Evolutionary conservation across 148 eudicot genomes (phyloP).

Genomic region (Persicaria tinctoria): DNA sequence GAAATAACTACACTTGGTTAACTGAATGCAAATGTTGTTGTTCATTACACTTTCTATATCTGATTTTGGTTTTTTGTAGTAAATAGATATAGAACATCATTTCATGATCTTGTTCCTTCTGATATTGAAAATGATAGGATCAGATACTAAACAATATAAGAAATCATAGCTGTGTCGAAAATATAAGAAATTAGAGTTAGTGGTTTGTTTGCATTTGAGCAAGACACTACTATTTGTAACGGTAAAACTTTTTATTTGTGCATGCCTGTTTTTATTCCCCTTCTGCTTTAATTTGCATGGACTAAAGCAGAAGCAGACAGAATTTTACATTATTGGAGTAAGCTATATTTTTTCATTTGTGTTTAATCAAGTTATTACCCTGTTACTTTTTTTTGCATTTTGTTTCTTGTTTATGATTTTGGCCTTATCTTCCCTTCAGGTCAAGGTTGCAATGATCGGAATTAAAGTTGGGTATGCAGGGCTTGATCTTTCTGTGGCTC

Average conservation of each 20-base stretch:
- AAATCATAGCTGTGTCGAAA: neutral
- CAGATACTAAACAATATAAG: neutral
- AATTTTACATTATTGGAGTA: neutral
- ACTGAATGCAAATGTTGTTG: neutral
- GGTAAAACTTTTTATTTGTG: neutral
- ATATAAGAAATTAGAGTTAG: neutral
- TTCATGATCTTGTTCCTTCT: constrained; percentile 3
- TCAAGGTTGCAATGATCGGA: constrained; percentile 90
- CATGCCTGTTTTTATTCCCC: neutral
- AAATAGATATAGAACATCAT: neutral
- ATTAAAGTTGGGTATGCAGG: constrained; percentile 81
- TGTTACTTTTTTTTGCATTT: neutral
- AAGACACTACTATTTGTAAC: neutral
- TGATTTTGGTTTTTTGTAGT: neutral
- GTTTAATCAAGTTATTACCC: neutral
- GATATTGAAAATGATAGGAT: neutral
- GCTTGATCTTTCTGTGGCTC: constrained; percentile 74
- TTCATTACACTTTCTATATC: neutral
- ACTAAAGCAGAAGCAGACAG: neutral
- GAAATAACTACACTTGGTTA: neutral
- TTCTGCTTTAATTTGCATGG: neutral
- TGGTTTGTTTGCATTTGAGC: neutral
- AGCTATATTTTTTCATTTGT: neutral
- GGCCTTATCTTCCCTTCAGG: constrained; percentile 27
- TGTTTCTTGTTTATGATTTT: neutral